Base-by-base conservation (phyloP, 176 grass and related monocot genomes). In the Zoysia japonica region DNA sequence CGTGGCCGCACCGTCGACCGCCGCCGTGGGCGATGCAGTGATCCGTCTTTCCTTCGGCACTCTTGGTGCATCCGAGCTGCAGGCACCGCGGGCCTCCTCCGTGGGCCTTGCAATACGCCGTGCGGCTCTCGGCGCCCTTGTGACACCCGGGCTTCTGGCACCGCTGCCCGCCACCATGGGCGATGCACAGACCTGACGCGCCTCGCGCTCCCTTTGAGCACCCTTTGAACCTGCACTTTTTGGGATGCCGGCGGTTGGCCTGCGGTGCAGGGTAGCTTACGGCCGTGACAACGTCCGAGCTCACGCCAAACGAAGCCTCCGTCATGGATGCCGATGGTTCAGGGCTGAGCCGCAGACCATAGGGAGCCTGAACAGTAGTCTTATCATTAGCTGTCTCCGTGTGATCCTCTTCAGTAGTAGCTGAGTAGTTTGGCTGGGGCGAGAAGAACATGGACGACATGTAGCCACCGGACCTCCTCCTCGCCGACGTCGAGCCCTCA, bases 11-110 rank as follows among this genome's bases (percentile, higher is more conserved):
- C 63, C 92, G 88, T 11, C 73, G 88, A 0, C 92, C 92, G 38
- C 92, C 92, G 16, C 92, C 92, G 36, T 94, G 92, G 13, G 92
- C 92, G 79, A 94, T 94, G 77, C 92, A 94, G 83, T 84, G 71
- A 5, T 94, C 88, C n/a, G 88, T 94, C 68, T 91, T 94, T 2
- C 92, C 92, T 13, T 94, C 92, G 4, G 92, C 92, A 56, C 88
- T 94, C 66, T 94, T 94, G 39, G 89, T 91, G 88, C 92, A 94
- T 15, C 92, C 92, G 14, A 94, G 88, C 57, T 82, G 67, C 83
- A 72, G 70, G 59, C 92, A 94, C 79, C 88, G 86, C 6, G 81
- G 89, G 1, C 92, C 92, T 13, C 92, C 92, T 52, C 92, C 92
- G 61, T 94, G 92, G 17, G 88, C 83, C 86, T 94, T 94, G 86